Base-by-base conservation (phyloP, 192 early-diverging fungal genomes). In the Jimgerdemannia flammicorona region DNA sequence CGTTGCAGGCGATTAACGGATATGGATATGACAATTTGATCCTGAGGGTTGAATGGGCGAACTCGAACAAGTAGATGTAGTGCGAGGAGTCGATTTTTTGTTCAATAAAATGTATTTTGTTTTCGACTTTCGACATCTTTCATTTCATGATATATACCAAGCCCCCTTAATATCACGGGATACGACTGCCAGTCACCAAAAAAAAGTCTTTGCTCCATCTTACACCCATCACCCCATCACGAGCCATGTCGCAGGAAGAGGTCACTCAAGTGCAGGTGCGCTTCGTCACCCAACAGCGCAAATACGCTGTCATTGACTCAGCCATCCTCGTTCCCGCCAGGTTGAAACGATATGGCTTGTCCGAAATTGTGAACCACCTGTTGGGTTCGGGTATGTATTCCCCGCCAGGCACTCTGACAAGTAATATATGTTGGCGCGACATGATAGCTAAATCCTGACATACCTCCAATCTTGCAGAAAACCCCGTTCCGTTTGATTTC, bases 21-120 rank as follows among this genome's bases (percentile, higher is more conserved):
- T 93, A 92, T 79, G 96, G 96, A 77, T 99, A 96, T 84, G 97
- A 98, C 84, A 96, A 92, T 85, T 85, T 98, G 79, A 98, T 99
- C 86, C 84, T 99, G 72, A 89, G 86, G 75, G 95, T 91, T 71
- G 96, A 98, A 81, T 93, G 92, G 89, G 91, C 95, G 49, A 59
- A 59, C 14, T 59, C 49, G 49, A 59, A 59, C 2, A 59, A 59
- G 49, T 59, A 59, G 49, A 29, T 29, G 29, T 29, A n/a, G n/a
- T n/a, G n/a, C n/a, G n/a, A 54, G 49, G 49, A 11, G 49, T 59
- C 6, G 8, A 59, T 59, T 59, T 59, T 59, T 59, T 59, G 49
- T 6, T 2, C 14, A 10, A 59, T 59, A 59, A 29, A 29, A 29
- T 29, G 29, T 0, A 29, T 29, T 29, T 29, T 29, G 29, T 29